Evolutionary conservation across 495 filamentous ascomycete species (phyloP).

Genomic region (Aspergillus heteromorphus): DNA sequence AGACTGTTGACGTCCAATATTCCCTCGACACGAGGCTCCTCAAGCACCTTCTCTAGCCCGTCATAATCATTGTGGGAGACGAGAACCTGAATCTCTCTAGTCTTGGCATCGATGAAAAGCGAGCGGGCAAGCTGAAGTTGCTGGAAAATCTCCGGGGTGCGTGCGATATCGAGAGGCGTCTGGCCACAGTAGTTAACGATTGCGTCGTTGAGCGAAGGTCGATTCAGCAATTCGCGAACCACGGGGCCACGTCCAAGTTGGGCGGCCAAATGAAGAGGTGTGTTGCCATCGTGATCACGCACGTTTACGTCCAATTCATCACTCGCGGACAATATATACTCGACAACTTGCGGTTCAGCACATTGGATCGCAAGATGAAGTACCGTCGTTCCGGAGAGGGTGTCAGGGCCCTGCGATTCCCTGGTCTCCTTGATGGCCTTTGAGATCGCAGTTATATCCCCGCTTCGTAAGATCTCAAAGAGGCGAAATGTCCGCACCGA

Average conservation of each 20-base stretch:
- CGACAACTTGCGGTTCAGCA: slow-evolving; percentile 90
- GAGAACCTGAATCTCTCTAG: slow-evolving; percentile 73
- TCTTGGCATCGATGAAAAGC: slow-evolving; percentile 80
- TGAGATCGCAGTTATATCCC: slow-evolving; percentile 84
- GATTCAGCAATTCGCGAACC: slow-evolving; percentile 73
- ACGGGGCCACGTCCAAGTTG: slow-evolving; percentile 72
- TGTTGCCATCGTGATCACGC: slow-evolving; percentile 88
- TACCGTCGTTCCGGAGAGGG: slow-evolving; percentile 75
- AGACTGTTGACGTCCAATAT: slow-evolving; percentile 85
- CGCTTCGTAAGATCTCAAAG: slow-evolving; percentile 84
- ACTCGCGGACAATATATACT: slow-evolving; percentile 78
- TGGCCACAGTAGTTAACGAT: slow-evolving; percentile 85
- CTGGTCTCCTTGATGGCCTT: slow-evolving; percentile 75
- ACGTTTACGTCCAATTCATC: slow-evolving; percentile 73
- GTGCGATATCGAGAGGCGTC: slow-evolving; percentile 80
- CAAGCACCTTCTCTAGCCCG: slow-evolving; percentile 67
- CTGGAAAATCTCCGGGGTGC: slow-evolving; percentile 91
- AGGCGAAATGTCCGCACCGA: slow-evolving; percentile 90
- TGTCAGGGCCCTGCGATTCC: slow-evolving; percentile 34
- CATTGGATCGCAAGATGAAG: slow-evolving; percentile 96
- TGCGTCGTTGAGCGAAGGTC: slow-evolving; percentile 79
- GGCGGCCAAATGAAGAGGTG: slow-evolving; percentile 83
- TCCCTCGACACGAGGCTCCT: slow-evolving; percentile 77
- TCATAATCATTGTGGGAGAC: slow-evolving; percentile 69
- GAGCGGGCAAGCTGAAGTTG: slow-evolving; percentile 87